Base-by-base conservation (phyloP, 2,329 filamentous ascomycete species). In the Ciborinia camelliae region DNA sequence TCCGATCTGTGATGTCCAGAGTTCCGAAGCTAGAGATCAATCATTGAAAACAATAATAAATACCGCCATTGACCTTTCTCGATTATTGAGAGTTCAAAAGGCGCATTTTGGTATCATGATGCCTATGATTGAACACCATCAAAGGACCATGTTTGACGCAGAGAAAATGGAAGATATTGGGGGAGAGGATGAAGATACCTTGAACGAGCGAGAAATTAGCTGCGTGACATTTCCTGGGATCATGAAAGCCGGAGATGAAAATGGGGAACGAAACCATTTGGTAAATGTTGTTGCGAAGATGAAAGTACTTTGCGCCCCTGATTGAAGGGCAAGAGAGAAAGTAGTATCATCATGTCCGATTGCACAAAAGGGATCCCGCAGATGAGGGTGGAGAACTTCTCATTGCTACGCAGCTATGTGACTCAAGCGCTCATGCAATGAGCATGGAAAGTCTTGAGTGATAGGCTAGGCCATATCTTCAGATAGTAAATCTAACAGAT, bases 221-320 rank as follows among this genome's bases (percentile, higher is more conserved):
- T 90, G 86, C 73, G 82, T 88, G 28, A 84, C 84, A 2, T 90
- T 88, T 64, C 87, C 87, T 1, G 84, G 84, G 8, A 80, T 90
- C 28, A 78, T 86, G 64, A 90, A 90, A 76, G 77, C 80, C 28
- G 87, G 87, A 7, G 86, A 89, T 73, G 86, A 88, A 76, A 84
- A 81, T 67, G 87, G 87, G 30, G 81, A 82, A 47, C 82, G 86
- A 67, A 75, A 83, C 70, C 82, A 88, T 71, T 82, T 84, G 67
- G 79, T 81, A 50, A 90, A 89, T 72, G 80, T 89, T 53, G 84
- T 90, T 68, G 78, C 82, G 65, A 90, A 88, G 76, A 84, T 86
- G n/a, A 83, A 82, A 70, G 87, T 90, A 6, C 75, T 89, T 55
- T 89, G 86, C 63, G 69, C 70, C 39, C 70, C 73, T 39, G 73